Base-by-base conservation (phyloP, 352 stramenopile genomes). In the Blastocystis sp. region DNA sequence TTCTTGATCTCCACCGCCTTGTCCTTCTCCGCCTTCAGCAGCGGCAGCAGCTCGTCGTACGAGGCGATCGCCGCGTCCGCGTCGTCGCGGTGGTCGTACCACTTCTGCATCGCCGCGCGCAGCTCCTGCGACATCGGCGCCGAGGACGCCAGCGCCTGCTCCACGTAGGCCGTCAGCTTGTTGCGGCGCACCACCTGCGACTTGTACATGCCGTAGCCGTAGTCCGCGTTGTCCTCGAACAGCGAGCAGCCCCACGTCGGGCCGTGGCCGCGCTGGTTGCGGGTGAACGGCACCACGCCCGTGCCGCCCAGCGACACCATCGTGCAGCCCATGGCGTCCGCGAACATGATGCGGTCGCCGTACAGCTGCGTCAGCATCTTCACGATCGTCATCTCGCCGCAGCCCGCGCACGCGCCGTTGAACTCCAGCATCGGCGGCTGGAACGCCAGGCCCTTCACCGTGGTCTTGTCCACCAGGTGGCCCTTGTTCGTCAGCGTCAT, bases 361-460 rank as follows among this genome's bases (percentile, higher is more conserved):
- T 92, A 93, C 28, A 93, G 88, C 65, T 93, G 91, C 7, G 90
- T 92, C 45, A 93, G 59, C 66, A 93, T 90, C 61, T 92, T 92
- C 63, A 93, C 91, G 70, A 91, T 91, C 28, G 89, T 89, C 14
- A 89, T 91, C 74, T 93, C 91, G 2, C 91, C 91, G 78, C 91
- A 93, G 7, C 91, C 91, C 63, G 89, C 90, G 74, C 91, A 93
- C 34, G 91, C 91, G 17, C 91, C 90, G 21, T 84, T 90, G 77
- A 93, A 93, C 65, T 93, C 90, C 89, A 91, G 90, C 19, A 92
- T 80, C 2, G 90, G 91, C 1, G 89, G 90, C 84, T 93, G 91
- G 69, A 93, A 93, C 81, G 91, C 90, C 43, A 89, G 92, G 21
- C 91, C 91, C 57, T 90, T 90, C 0, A 92, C 61, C 28, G 89